Evolutionary conservation across 1,284 basidiomycete genomes (phyloP).

Genomic region (Puccinia horiana): DNA sequence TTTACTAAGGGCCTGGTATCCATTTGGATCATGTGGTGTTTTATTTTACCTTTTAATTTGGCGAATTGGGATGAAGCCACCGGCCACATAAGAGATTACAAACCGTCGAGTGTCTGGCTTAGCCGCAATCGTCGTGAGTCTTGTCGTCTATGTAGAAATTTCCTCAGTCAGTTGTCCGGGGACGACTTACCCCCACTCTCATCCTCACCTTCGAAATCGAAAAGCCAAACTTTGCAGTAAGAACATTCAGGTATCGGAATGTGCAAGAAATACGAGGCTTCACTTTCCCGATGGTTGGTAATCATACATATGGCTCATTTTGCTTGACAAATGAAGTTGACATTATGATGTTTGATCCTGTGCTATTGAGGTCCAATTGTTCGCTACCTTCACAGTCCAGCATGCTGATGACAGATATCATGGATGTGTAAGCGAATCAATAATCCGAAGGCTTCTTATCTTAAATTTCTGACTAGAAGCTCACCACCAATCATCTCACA

Average conservation of each 20-base stretch:
- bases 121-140: conserved; percentile 20
- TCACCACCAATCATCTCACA: background rate
- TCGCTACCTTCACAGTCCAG: conserved; percentile 24
- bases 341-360: background rate
- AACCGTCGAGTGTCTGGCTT: conserved; percentile 20
- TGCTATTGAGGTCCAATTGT: conserved; percentile 33
- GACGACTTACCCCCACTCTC: background rate
- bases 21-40: background rate
- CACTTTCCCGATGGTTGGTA: conserved; percentile 14
- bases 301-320: background rate
- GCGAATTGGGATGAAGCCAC: conserved; percentile 45
- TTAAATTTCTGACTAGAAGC: background rate
- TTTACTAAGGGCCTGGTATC: background rate
- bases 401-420: conserved; percentile 33
- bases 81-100: conserved; percentile 31
- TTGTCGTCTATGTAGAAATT: background rate
- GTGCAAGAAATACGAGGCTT: conserved; percentile 19
- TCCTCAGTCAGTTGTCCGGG: background rate
- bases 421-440: conserved; percentile 29
- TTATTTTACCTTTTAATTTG: background rate
- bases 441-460: background rate
- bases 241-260: conserved; percentile 23
- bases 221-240: background rate
- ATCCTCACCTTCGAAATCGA: background rate
- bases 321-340: background rate